Base-by-base conservation (phyloP, 2,329 filamentous ascomycete genomes). In the Apiospora kogelbergensis region DNA sequence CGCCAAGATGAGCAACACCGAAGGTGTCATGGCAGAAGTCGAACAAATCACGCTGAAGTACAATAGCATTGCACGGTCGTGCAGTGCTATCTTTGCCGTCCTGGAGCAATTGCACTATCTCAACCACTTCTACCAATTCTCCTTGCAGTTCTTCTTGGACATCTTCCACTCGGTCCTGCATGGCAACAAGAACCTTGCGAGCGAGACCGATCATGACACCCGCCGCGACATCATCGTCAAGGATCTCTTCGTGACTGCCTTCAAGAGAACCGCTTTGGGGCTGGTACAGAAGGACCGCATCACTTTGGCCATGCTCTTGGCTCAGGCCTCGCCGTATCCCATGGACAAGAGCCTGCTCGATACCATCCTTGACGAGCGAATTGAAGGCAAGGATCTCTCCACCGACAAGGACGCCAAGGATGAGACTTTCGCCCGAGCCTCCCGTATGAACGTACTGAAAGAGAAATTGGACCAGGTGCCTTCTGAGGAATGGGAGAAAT, bases 41-140 rank as follows among this genome's bases (percentile, higher is more conserved):
- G 96, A 99, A 74, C 93, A 92, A 77, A 97, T 98, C 78, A 99
- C 97, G 46, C 89, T 92, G 74, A 92, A 97, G 80, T 99, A 99
- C 86, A 93, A 92, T 78, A 90, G 97, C 73, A 94, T 99, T 81
- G 96, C 96, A 68, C 89, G 91, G 75, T 95, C 96, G 53, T 99
- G 96, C 87, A 98, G 95, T 82, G 95, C 96, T 68, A 95, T 99
- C 53, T 99, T 98, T 79, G 94, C 97, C 41, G 93, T 99, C 17
- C 85, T 99, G 71, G 97, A 99, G 82, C 95, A 99, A 80, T 88
- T 99, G 69, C 95, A 98, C 81, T 97, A 98, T 78, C 91, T 99
- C 79, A 98, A 99, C 80, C 96, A 98, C 84, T 98, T 98, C 83
- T 99, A 99, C 81, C 97, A 98, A 79, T 99, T 99, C 86, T 99